phyloP scores from a whole-genome alignment of 805 yeast genomes.

The Myxozyma mucilagina region DNA sequence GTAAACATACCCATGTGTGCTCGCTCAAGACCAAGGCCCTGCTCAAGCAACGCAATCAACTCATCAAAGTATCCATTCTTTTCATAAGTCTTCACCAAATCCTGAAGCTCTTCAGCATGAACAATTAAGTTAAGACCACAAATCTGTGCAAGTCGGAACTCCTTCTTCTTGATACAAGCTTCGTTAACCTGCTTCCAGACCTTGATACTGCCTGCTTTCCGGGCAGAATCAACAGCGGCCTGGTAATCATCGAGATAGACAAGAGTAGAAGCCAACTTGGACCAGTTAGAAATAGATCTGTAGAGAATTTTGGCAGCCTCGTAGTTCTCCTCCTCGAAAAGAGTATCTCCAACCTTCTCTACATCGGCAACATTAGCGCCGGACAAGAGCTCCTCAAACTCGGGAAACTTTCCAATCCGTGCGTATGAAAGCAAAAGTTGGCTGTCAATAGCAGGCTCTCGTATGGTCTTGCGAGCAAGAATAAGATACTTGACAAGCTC shows the following conservation, averaged over 20 bases:
- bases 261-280: slow-evolving; percentile 93
- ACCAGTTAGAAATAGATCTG: slow-evolving; percentile 85
- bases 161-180: slow-evolving; percentile 93
- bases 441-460: slow-evolving; percentile 92
- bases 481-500: slow-evolving; percentile 81
- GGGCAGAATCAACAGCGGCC: slow-evolving; percentile 96
- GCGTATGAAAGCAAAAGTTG: slow-evolving; percentile 89
- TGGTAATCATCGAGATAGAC: slow-evolving; percentile 91
- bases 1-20: slow-evolving; percentile 99
- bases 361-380: slow-evolving; percentile 91
- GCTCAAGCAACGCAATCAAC: slow-evolving; percentile 87
- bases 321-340: slow-evolving; percentile 77
- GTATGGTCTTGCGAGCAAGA: slow-evolving; percentile 88
- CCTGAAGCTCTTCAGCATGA: slow-evolving; percentile 96
- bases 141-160: slow-evolving; percentile 95
- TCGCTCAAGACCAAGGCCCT: slow-evolving; percentile 93
- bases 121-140: slow-evolving; percentile 96
- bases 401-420: slow-evolving; percentile 66
- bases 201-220: slow-evolving; percentile 89
- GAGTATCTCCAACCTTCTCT: slow-evolving; percentile 87
- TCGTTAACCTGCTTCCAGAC: slow-evolving; percentile 98
- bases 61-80: slow-evolving; percentile 88
- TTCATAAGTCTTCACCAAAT: slow-evolving; percentile 83
- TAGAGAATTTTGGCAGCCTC: slow-evolving; percentile 90
- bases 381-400: slow-evolving; percentile 79